phyloP scores from a whole-genome alignment of 306 rosid genomes.

The Corylus americana region DNA sequence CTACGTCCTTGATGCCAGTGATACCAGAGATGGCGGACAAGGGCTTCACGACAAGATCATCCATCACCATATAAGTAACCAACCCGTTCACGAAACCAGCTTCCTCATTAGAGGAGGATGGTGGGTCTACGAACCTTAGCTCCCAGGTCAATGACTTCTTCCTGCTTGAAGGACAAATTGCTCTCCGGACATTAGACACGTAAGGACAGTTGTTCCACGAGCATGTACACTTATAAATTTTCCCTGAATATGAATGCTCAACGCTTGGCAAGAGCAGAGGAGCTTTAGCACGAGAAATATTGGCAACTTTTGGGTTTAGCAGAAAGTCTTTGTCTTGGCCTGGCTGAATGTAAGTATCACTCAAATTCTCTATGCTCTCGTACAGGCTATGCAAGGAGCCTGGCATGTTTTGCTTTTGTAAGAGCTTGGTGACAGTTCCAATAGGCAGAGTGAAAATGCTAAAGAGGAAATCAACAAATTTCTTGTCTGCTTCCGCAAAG shows the following conservation, averaged over 20 bases:
- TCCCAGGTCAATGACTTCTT: too few relatives aligned
- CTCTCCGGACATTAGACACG: neutral
- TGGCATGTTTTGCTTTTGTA: constrained; percentile 11
- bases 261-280: neutral
- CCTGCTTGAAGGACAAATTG: too few relatives aligned
- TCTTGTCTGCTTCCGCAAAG: neutral
- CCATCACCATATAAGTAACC: constrained; percentile 13
- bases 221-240: neutral
- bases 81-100: constrained; percentile 27
- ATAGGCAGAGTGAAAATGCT: neutral
- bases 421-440: neutral
- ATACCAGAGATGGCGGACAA: constrained; percentile 23
- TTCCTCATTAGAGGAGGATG: neutral
- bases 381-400: too few relatives aligned
- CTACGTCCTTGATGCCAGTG: constrained; percentile 18
- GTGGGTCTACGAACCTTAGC: too few relatives aligned
- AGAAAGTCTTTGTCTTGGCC: neutral
- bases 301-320: neutral
- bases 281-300: neutral
- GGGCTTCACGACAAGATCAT: constrained; percentile 31
- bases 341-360: neutral
- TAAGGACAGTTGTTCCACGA: too few relatives aligned
- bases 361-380: neutral
- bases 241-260: neutral
- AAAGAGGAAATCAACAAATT: constrained; percentile 29